phyloP scores from a whole-genome alignment of 2,329 filamentous ascomycete species.

The Sclerotinia borealis region DNA sequence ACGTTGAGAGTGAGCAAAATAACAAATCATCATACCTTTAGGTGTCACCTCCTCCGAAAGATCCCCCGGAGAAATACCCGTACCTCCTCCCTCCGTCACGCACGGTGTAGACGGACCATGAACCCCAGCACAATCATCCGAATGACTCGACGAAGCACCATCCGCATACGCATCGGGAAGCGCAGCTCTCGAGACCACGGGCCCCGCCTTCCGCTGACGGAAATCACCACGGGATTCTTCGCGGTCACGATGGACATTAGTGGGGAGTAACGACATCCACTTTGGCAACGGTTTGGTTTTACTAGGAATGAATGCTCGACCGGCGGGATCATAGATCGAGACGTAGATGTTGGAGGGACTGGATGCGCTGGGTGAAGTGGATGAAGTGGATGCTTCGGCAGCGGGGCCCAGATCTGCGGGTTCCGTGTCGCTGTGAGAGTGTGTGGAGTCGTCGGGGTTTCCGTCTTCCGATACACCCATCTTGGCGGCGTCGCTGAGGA shows the following conservation, averaged over 20 bases:
- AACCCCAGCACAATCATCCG: conserved; percentile 1
- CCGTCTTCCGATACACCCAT: conserved; percentile 21
- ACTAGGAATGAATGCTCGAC: conserved; percentile 42
- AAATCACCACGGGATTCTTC: neutral
- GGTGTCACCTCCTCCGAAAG: neutral
- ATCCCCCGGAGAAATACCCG: no score
- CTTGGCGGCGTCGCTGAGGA: conserved; percentile 20
- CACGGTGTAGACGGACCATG: neutral
- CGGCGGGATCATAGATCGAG: conserved; percentile 44
- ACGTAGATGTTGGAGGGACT: conserved; percentile 39
- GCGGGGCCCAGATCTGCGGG: neutral
- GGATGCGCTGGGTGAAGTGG: neutral
- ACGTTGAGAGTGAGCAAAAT: no score
- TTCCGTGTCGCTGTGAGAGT: conserved; percentile 15
- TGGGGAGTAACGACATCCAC: conserved; percentile 31
- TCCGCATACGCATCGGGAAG: conserved; percentile 6
- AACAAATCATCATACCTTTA: neutral
- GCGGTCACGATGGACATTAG: conserved; percentile 20
- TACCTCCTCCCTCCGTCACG: neutral
- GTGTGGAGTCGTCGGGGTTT: conserved; percentile 13
- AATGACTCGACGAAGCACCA: conserved; percentile 4
- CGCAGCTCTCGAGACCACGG: neutral
- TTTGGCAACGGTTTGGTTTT: conserved; percentile 46
- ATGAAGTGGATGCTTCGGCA: neutral
- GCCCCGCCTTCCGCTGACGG: neutral